phyloP scores from a whole-genome alignment of 1,284 basidiomycete species.

The Leccinum proximum region DNA sequence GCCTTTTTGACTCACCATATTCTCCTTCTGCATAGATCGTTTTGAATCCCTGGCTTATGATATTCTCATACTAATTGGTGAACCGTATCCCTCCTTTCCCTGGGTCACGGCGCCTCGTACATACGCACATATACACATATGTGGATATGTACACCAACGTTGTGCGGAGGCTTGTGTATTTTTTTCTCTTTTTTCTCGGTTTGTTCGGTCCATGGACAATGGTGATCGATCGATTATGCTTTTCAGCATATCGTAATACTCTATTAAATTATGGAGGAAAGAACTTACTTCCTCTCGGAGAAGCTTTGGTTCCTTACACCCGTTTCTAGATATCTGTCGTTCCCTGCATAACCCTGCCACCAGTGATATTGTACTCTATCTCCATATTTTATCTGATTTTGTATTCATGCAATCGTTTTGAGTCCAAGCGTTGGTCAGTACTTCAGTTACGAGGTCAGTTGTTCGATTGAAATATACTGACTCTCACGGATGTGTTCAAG shows the following conservation, averaged over 20 bases:
- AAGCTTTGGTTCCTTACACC: no score
- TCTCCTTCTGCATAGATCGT: constrained; percentile 45
- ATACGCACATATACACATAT: no score
- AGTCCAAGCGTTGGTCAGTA: background rate
- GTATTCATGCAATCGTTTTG: background rate
- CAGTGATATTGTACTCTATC: background rate
- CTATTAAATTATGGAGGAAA: no score
- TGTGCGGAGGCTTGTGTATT: no score
- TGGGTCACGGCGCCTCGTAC: background rate
- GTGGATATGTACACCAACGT: no score
- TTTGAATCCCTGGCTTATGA: constrained; percentile 78
- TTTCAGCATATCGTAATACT: background rate
- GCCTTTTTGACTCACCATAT: background rate
- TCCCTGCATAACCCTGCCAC: background rate
- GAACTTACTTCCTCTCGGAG: no score
- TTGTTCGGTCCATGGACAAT: background rate
- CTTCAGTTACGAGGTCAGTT: no score
- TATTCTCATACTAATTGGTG: constrained; percentile 58
- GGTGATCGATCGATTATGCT: background rate
- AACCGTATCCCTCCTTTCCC: background rate
- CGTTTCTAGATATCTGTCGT: no score
- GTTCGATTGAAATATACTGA: no score
- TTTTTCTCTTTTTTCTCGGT: background rate
- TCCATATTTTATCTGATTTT: background rate
- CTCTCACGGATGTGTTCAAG: no score